A percentile compares a stretch with the other conserved stretches of the same genome.
phyloP scores from a whole-genome alignment of 2,329 filamentous ascomycete genomes.

The Aspergillus carbonarius region DNA sequence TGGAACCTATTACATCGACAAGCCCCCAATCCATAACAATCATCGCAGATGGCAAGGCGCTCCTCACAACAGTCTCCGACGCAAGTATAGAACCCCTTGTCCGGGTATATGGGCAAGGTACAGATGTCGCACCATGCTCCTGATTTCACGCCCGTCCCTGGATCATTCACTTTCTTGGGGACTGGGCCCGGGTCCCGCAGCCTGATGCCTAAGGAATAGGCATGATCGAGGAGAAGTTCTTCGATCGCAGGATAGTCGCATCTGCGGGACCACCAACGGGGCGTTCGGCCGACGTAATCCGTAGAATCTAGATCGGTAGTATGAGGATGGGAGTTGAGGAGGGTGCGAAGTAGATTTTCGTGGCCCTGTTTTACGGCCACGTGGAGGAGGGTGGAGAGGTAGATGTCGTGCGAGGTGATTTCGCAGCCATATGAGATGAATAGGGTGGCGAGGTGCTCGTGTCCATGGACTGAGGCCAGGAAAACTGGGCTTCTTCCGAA shows the following conservation, averaged over 20 bases:
- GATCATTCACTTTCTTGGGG: neutral
- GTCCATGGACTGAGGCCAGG: neutral
- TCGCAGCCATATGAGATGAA: neutral
- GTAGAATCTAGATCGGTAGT: neutral
- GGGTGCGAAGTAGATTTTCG: neutral
- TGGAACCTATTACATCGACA: neutral
- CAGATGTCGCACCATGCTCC: neutral
- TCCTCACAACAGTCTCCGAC: neutral
- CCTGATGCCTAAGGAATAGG: neutral
- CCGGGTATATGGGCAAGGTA: neutral
- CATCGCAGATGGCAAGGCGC: neutral
- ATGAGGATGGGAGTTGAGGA: neutral
- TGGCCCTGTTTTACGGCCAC: neutral
- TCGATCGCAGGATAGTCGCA: neutral
- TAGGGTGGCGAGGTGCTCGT: neutral
- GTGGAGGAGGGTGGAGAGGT: neutral
- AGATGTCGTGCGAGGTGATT: neutral
- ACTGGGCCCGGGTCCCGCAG: neutral
- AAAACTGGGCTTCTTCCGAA: neutral
- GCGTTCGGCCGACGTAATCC: neutral
- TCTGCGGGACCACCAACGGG: neutral
- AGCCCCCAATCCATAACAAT: neutral
- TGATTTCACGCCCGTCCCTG: neutral
- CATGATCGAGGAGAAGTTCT: neutral
- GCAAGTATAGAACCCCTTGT: neutral